Evolutionary conservation across 2,329 filamentous ascomycete species (phyloP).

Genomic region (Rhinocladiella similis): DNA sequence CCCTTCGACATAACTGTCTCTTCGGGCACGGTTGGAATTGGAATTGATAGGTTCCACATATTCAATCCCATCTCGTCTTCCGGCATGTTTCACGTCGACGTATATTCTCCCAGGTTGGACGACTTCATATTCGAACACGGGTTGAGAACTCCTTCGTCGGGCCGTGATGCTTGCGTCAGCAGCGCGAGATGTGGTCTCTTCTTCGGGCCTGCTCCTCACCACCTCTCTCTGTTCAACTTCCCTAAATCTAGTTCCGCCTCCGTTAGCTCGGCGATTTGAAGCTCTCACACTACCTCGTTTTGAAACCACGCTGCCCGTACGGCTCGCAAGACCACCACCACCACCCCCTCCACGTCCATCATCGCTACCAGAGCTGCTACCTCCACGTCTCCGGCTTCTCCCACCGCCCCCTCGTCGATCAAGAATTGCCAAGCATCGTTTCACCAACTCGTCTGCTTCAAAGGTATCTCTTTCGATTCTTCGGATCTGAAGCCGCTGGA

Average conservation of each 20-base stretch:
- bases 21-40: not conserved
- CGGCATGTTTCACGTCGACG: conserved; percentile 17
- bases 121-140: conserved; percentile 22
- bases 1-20: conserved; percentile 6
- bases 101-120: conserved; percentile 22
- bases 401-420: conserved; percentile 11
- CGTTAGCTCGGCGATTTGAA: conserved; percentile 8
- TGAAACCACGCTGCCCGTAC: conserved; percentile 17
- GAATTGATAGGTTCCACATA: not conserved
- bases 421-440: conserved; percentile 13
- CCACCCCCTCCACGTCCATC: conserved; percentile 10
- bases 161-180: conserved; percentile 8
- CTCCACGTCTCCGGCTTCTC: conserved; percentile 6
- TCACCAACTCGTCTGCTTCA: conserved; percentile 24
- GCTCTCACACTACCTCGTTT: conserved; percentile 8
- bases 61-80: conserved; percentile 1
- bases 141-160: conserved; percentile 9
- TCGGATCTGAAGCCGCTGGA: conserved; percentile 27
- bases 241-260: conserved; percentile 3
- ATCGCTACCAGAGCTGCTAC: conserved; percentile 6
- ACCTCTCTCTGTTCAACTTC: conserved; percentile 12
- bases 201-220: not conserved
- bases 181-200: not conserved
- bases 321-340: not conserved
- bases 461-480: conserved; percentile 26